Evolutionary conservation across 371 early-diverging fungal species (phyloP), one percentile per base, ranked within the genome.

Genomic region (Thermomucor indicae-seudaticae): DNA sequence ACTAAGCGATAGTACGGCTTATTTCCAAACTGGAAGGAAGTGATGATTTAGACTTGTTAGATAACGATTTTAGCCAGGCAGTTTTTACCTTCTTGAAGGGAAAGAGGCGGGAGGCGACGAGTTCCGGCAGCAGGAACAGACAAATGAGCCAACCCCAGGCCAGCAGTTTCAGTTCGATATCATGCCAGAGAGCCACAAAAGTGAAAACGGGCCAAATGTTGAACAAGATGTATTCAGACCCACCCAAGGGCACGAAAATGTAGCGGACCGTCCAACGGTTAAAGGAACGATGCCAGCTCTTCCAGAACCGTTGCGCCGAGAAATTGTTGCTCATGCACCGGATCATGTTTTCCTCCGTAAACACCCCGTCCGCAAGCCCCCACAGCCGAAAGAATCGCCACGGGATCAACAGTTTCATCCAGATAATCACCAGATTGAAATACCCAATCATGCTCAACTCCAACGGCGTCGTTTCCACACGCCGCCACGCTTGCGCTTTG

Each of bases 111-210:
- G 79, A 71, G 11, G 82, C 79, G 28, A 92, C 55, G 3, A 83
- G 67, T 69, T 96, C 96, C 1, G 97, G 97, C 41, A 93, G 27
- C 28, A 96, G 79, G 55, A 94, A 85, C 25, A 93, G 50, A 10
- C 80, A 81, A 35, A 96, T 88, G n/a, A 95, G 66, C 96, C 96
- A 95, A 12, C 91, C 92, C 96, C 96, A 96, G 7, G 89, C 88
- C 48, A 95, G 58, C 19, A 96, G 63, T 19, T 79, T 75, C 49
- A 93, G 62, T 19, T 86, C 72, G 31, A 93, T 84, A 57, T 96
- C 96, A 66, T 96, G 96, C 96, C 96, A 96, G 4, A 95, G 50
- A 3, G 96, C 96, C 14, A 96, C 96, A 77, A 95, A 96, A 0
- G 95, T 92, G 60, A 96, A 96, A 0, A 90, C 77, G 0, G 84